Evolutionary conservation across 257 asterid species (phyloP).

Genomic region (Nicotiana otophora): DNA sequence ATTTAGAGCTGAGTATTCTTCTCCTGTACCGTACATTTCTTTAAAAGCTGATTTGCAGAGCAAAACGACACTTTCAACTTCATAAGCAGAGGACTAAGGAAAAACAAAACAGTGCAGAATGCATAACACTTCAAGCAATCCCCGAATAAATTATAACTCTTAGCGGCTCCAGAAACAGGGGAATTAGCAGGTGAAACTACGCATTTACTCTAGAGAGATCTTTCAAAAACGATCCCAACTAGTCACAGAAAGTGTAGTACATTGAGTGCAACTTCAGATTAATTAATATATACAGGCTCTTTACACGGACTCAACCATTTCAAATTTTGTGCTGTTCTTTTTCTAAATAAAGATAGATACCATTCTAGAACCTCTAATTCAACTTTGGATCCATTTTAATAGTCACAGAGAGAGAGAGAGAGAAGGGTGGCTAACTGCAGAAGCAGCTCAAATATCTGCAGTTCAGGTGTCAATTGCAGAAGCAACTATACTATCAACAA

Average conservation of each 20-base stretch:
- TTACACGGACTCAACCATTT: background rate
- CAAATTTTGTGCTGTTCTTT: background rate
- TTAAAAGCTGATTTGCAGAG: background rate
- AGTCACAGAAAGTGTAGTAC: background rate
- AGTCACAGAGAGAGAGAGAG: background rate
- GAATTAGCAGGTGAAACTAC: background rate
- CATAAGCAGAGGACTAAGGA: background rate
- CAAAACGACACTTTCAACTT: background rate
- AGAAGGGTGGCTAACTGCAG: background rate
- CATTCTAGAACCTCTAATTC: slow-evolving; percentile 1
- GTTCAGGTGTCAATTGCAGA: background rate
- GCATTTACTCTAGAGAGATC: background rate
- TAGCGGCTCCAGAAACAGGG: background rate
- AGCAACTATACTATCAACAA: background rate
- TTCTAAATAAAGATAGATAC: background rate
- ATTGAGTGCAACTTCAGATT: background rate
- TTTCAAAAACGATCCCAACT: background rate
- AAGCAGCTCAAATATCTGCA: background rate
- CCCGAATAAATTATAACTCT: background rate
- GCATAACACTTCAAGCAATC: background rate
- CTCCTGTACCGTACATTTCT: background rate
- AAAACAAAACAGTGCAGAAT: background rate
- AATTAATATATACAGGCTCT: background rate
- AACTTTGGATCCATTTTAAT: background rate
- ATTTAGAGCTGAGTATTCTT: no score